Conservation (phyloP, 2,329 filamentous ascomycete species). For the Mycosphaerella sp. region DNA sequence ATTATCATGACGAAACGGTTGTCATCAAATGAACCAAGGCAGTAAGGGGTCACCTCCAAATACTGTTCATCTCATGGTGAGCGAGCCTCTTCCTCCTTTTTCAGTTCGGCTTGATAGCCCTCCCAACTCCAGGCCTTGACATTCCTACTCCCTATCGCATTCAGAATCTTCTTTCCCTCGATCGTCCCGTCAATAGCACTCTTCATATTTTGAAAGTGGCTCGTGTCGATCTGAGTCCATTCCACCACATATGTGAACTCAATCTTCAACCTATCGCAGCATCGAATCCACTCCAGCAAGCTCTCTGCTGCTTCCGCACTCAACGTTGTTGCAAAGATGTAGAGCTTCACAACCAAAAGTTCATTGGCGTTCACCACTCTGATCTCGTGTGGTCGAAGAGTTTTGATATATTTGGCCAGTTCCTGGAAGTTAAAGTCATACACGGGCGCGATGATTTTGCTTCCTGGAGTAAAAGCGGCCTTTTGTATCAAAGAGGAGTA, state of each 20-base stretch:
- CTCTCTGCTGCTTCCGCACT: neutral
- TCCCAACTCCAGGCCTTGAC: constrained; percentile 15
- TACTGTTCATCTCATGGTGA: no score
- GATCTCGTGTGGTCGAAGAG: constrained; percentile 13
- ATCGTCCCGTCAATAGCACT: constrained; percentile 5
- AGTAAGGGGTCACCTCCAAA: no score
- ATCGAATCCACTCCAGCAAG: constrained; percentile 12
- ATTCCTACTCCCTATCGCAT: constrained; percentile 7
- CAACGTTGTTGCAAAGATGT: constrained; percentile 4
- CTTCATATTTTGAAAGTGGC: constrained; percentile 9
- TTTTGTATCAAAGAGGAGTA: constrained; percentile 14
- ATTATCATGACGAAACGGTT: neutral
- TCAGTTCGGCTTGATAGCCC: constrained; percentile 2
- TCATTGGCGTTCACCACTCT: constrained; percentile 12
- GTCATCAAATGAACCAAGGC: neutral
- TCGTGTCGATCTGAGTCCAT: constrained; percentile 15
- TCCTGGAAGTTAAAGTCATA: constrained; percentile 19
- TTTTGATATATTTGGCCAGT: constrained; percentile 13
- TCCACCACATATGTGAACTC: constrained; percentile 15
- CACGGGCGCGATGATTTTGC: constrained; percentile 11
- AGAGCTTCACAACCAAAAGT: constrained; percentile 15
- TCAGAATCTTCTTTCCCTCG: constrained; percentile 19
- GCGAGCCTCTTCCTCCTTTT: neutral
- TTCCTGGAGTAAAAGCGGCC: constrained; percentile 17
- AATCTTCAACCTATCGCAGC: constrained; percentile 8